Evolutionary conservation across 2,329 filamentous ascomycete species (phyloP), one percentile per base, ranked within the genome.

Genomic region (Diplodia corticola): DNA sequence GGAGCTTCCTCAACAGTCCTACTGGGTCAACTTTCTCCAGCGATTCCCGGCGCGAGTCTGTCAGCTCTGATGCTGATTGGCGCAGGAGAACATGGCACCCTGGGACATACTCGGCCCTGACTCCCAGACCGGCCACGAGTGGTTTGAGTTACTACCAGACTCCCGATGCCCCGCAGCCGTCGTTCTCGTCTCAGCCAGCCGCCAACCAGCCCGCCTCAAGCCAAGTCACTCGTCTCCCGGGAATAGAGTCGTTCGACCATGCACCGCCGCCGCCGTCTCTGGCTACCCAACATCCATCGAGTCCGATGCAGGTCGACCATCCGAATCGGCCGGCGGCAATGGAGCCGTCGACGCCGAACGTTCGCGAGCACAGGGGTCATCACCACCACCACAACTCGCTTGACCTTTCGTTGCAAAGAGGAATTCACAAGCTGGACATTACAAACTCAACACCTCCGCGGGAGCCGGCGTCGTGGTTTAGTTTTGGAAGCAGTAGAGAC

Each of bases 21-120:
- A 90, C 88, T 0, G 84, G 81, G 49, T 87, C 88, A 0, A 83
- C 85, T 0, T 86, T 88, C 37, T 61, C 63, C 10, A 82, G 83
- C 7, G 89, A 87, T 78, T 84, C 86, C 4, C 82, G 89, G 33
- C 84, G 89, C 49, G 90, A 93, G 48, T 90, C 91, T 0, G 81
- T 84, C 9, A 86, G 84, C 61, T 81, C 83, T 22, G 92, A 96
- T 69, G 89, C 92, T 49, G 90, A 91, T 65, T 91, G 89, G 86
- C 88, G 93, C 69, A 84, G 93, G 68, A 86, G 93, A 63, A 97
- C 93, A 2, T 97, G 93, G 93, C 93, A 97, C 77, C 91, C 92
- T 0, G 91, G 92, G 68, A 90, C 88, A 12, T 82, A 83, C 67
- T 84, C 86, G 17, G 85, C 85, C 69, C 88, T 87, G 67, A 78